Conservation (phyloP, 2,329 filamentous ascomycete species). For the Penicillium sp. region DNA sequence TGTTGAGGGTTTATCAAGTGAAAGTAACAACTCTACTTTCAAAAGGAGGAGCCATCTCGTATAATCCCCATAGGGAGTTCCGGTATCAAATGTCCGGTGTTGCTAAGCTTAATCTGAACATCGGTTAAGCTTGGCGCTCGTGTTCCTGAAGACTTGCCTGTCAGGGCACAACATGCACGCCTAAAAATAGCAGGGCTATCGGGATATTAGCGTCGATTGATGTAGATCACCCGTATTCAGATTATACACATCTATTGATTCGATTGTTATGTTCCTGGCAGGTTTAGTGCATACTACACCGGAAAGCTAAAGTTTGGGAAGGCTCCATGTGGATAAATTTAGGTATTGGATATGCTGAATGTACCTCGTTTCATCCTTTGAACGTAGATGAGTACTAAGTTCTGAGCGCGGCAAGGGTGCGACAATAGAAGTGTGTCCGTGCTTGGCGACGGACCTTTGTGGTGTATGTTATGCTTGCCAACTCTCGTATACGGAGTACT, state of each 20-base stretch:
- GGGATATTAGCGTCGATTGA: background rate
- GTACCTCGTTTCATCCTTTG: background rate
- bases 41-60: background rate
- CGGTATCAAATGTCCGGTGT: background rate
- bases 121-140: conserved; percentile 7
- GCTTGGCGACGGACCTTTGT: background rate
- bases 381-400: too few species aligned
- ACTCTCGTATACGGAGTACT: background rate
- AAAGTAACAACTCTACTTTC: background rate
- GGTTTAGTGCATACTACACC: background rate
- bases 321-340: background rate
- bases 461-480: background rate
- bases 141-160: conserved; percentile 4
- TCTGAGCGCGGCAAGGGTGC: background rate
- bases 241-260: background rate
- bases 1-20: background rate
- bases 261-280: background rate
- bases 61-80: background rate
- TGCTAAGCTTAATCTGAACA: background rate
- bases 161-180: background rate
- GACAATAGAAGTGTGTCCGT: background rate
- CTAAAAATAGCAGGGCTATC: conserved; percentile 7
- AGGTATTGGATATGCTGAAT: background rate
- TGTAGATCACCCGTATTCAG: conserved; percentile 7
- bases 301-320: background rate